These are phyloP conservation scores for Microsporum audouinii DNA, from an alignment of 2,329 filamentous ascomycete species.

Conservation along the genomic window DNA sequence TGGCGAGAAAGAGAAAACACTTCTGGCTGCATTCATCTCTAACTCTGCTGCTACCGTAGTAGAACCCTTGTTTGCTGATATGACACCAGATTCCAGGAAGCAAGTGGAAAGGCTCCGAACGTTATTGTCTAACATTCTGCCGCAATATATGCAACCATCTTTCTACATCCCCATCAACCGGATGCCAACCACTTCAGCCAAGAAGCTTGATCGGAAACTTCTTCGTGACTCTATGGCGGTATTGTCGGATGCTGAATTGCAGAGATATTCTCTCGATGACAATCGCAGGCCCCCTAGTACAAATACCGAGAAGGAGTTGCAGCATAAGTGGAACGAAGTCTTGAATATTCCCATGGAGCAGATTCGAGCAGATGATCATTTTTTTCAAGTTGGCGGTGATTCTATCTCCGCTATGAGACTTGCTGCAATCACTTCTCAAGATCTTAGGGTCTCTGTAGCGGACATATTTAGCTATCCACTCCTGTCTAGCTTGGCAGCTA, in stretches of 20 bases:
- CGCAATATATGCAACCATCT: constrained; percentile 28
- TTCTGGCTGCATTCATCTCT: background rate
- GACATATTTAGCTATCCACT: constrained; percentile 3
- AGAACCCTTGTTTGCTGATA: constrained; percentile 2
- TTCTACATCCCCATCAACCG: constrained; percentile 25
- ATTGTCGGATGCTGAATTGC: background rate
- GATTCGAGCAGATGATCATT: background rate
- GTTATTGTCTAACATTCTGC: constrained; percentile 12
- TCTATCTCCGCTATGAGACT: constrained; percentile 7
- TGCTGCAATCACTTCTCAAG: background rate
- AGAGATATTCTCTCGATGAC: background rate
- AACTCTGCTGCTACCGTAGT: background rate
- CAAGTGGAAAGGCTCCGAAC: constrained; percentile 11
- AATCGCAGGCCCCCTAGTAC: background rate
- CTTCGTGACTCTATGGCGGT: background rate
- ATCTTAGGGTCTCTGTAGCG: background rate
- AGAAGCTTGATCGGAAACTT: constrained; percentile 29
- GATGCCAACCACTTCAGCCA: constrained; percentile 19
- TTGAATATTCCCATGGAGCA: background rate
- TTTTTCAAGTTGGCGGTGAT: constrained; percentile 6
- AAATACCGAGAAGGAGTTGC: background rate
- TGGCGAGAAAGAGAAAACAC: constrained; percentile 21
- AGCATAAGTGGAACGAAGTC: constrained; percentile 2
- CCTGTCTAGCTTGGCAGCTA: background rate
- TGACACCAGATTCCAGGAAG: background rate